phyloP scores from a whole-genome alignment of 805 yeast genomes.

The Hyphopichia homilentoma region DNA sequence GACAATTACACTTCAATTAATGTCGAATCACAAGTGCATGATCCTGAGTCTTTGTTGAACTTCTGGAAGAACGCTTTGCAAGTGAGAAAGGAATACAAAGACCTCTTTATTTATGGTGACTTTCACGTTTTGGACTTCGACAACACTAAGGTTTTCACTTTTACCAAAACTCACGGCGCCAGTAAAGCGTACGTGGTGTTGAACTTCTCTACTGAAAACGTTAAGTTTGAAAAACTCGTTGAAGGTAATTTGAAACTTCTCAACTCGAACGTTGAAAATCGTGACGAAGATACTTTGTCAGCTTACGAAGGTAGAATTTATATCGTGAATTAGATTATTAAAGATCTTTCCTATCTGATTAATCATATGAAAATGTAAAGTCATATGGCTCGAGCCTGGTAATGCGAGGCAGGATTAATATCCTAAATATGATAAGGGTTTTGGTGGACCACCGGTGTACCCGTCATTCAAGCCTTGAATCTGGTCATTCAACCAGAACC shows the following conservation, averaged over 20 bases:
- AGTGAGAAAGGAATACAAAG: slow-evolving; percentile 42
- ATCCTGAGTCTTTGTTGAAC: slow-evolving; percentile 42
- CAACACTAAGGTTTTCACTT: slow-evolving; percentile 39
- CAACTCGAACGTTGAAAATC: slow-evolving; percentile 23
- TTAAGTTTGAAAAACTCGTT: slow-evolving; percentile 24
- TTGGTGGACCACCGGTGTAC: slow-evolving; percentile 5
- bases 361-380: too few relatives aligned
- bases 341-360: too few relatives aligned
- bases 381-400: too few relatives aligned
- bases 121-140: slow-evolving; percentile 43
- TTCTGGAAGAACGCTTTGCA: slow-evolving; percentile 44
- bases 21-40: slow-evolving; percentile 42
- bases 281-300: slow-evolving; percentile 21
- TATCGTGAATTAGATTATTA: slow-evolving; percentile 11
- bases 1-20: slow-evolving; percentile 49
- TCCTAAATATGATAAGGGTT: too few relatives aligned
- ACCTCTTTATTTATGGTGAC: slow-evolving; percentile 43
- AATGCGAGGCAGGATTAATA: too few relatives aligned
- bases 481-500: slow-evolving; percentile 65
- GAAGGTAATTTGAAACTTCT: slow-evolving; percentile 17
- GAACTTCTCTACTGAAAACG: slow-evolving; percentile 36
- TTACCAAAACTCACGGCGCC: slow-evolving; percentile 32
- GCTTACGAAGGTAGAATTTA: slow-evolving; percentile 48
- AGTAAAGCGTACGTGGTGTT: slow-evolving; percentile 35
- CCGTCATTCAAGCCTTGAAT: slow-evolving; percentile 32